Evolutionary conservation across 78 protist genomes (phyloP).

Genomic region (Dictyostelium brefeldianum): DNA sequence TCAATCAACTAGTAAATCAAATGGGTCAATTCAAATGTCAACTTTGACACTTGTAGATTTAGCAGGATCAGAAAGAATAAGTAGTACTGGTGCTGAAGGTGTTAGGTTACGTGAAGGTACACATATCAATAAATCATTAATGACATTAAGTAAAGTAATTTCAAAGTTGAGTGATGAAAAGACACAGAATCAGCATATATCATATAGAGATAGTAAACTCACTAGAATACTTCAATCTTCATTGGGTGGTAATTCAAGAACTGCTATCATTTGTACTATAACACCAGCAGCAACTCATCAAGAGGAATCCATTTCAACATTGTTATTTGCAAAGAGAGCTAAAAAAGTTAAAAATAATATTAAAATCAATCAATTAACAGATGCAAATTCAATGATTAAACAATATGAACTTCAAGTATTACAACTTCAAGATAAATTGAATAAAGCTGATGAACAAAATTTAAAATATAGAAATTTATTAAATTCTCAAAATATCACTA

Average conservation of each 20-base stretch:
- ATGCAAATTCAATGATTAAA: constrained; percentile 26
- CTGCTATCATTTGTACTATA: constrained; percentile 86
- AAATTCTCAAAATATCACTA: neutral
- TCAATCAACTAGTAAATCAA: constrained; percentile 64
- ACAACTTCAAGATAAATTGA: neutral
- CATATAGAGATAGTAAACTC: constrained; percentile 89
- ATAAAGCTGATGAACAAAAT: neutral
- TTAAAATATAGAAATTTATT: neutral
- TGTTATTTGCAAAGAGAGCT: constrained; percentile 92
- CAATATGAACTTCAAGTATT: constrained; percentile 15
- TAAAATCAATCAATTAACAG: constrained; percentile 84
- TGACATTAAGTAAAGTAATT: constrained; percentile 90
- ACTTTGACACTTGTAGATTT: constrained; percentile 91
- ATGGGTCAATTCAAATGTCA: constrained; percentile 19
- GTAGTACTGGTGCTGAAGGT: constrained; percentile 90
- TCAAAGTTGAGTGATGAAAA: constrained; percentile 56
- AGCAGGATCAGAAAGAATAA: constrained; percentile 92
- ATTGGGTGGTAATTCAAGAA: constrained; percentile 90
- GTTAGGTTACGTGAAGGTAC: constrained; percentile 88
- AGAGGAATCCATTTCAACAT: constrained; percentile 85
- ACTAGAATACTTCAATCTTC: constrained; percentile 89
- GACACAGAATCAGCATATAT: constrained; percentile 43
- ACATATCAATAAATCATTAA: constrained; percentile 89
- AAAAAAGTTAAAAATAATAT: constrained; percentile 87
- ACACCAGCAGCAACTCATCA: constrained; percentile 78